Evolutionary conservation across 2,329 filamentous ascomycete genomes (phyloP).

Genomic region (Pseudogymnoascus sp.): DNA sequence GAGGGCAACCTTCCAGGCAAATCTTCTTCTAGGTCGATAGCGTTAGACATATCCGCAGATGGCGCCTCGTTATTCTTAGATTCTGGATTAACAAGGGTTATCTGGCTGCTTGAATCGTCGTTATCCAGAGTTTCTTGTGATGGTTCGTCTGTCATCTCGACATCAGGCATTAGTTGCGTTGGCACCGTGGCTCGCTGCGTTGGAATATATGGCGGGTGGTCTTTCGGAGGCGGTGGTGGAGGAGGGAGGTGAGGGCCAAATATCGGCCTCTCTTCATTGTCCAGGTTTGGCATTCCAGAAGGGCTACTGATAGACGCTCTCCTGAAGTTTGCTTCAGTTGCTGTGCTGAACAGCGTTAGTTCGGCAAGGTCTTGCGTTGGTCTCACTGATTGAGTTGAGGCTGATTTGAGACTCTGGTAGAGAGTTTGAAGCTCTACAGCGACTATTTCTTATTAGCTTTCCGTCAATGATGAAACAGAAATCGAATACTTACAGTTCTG

Average conservation of each 20-base stretch:
- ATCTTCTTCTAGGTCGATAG: background rate
- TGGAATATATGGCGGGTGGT: conserved; percentile 18
- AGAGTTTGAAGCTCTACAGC: conserved; percentile 64
- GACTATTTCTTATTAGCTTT: conserved; percentile 44
- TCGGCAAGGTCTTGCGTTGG: conserved; percentile 75
- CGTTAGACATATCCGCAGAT: background rate
- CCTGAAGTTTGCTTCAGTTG: conserved; percentile 46
- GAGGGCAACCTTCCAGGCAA: background rate
- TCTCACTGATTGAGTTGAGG: conserved; percentile 54
- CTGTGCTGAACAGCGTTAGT: conserved; percentile 62
- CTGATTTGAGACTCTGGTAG: conserved; percentile 64
- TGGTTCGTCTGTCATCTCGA: conserved; percentile 29
- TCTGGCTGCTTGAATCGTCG: conserved; percentile 32
- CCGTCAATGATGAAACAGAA: background rate
- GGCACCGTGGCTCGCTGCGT: conserved; percentile 14
- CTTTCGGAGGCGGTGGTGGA: conserved; percentile 13
- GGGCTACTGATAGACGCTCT: conserved; percentile 38
- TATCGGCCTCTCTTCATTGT: background rate
- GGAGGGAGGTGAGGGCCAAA: conserved; percentile 4
- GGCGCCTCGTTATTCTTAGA: conserved; percentile 15
- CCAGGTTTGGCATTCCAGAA: conserved; percentile 16
- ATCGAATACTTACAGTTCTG: conserved; percentile 61
- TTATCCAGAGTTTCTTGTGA: conserved; percentile 20
- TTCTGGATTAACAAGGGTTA: conserved; percentile 33
- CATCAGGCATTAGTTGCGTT: conserved; percentile 17